Conservation (phyloP, 2,329 filamentous ascomycete species). For the Orbilia javanica region DNA sequence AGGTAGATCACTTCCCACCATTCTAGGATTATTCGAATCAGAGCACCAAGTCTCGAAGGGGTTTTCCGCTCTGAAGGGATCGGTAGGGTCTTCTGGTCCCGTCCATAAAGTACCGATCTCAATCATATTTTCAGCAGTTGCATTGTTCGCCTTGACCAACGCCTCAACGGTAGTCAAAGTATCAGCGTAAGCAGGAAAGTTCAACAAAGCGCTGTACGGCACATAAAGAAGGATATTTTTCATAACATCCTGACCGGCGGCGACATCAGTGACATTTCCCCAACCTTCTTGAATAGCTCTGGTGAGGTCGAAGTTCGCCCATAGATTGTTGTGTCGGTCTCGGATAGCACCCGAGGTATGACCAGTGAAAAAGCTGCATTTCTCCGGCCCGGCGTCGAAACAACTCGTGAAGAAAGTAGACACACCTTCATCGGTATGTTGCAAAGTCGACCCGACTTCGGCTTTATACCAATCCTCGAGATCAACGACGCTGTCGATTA, state of each 20-base stretch:
- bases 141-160: slow-evolving; percentile 22
- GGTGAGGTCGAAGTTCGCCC: slow-evolving; percentile 56
- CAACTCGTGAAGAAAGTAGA: slow-evolving; percentile 67
- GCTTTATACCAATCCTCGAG: slow-evolving; percentile 64
- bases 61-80: slow-evolving; percentile 28
- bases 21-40: slow-evolving; percentile 2
- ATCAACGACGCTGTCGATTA: slow-evolving; percentile 68
- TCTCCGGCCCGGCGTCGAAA: slow-evolving; percentile 65
- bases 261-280: slow-evolving; percentile 59
- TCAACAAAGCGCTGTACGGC: slow-evolving; percentile 34
- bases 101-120: slow-evolving; percentile 22
- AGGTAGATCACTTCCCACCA: slow-evolving; percentile 27
- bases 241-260: slow-evolving; percentile 29
- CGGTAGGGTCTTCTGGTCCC: background rate
- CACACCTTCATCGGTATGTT: slow-evolving; percentile 67
- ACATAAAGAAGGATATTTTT: slow-evolving; percentile 21
- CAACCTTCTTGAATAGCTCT: slow-evolving; percentile 57
- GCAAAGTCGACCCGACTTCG: slow-evolving; percentile 64
- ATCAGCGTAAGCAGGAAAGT: slow-evolving; percentile 32
- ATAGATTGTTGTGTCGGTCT: slow-evolving; percentile 59
- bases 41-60: slow-evolving; percentile 41
- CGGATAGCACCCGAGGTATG: slow-evolving; percentile 64
- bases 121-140: slow-evolving; percentile 15
- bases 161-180: slow-evolving; percentile 26
- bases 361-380: slow-evolving; percentile 65